A percentile compares a stretch with the other conserved stretches of the same genome.
These are phyloP conservation scores for Cryptococcus hybrid DNA, from an alignment of 1,284 basidiomycete genomes.

Conservation along the genomic window DNA sequence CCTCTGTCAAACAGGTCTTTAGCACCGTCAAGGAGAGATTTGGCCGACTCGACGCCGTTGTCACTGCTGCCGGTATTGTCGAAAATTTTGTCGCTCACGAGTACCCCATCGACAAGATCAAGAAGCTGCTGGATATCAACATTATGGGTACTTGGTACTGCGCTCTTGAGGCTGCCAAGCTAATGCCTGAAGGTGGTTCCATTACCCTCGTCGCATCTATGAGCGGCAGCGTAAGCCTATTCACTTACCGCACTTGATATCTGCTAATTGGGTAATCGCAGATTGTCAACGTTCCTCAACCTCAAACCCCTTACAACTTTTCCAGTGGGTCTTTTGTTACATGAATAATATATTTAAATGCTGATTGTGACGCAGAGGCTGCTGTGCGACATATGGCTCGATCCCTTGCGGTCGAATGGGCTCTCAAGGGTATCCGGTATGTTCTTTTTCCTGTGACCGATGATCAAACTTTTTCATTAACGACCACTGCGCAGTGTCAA, in stretches of 20 bases:
- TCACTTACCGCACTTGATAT: background rate
- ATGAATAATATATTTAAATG: conserved; percentile 9
- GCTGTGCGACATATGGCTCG: conserved; percentile 55
- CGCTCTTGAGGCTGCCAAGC: conserved; percentile 81
- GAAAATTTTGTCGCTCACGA: conserved; percentile 90
- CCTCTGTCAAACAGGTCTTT: conserved; percentile 71
- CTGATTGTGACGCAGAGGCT: conserved; percentile 25
- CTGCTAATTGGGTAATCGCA: conserved; percentile 36
- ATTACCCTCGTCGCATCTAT: conserved; percentile 89
- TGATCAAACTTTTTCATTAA: background rate
- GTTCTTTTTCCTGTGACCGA: background rate
- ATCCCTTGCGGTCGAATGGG: conserved; percentile 58
- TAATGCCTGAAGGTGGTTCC: conserved; percentile 64
- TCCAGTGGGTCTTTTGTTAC: conserved; percentile 54
- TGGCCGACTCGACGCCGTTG: conserved; percentile 80
- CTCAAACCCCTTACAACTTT: conserved; percentile 95
- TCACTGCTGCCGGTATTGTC: conserved; percentile 87
- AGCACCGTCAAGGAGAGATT: conserved; percentile 65
- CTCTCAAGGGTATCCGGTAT: conserved; percentile 52
- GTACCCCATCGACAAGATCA: conserved; percentile 81
- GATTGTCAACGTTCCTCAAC: conserved; percentile 85
- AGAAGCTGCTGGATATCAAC: conserved; percentile 85
- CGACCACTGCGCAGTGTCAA: conserved; percentile 43
- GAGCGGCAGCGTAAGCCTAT: conserved; percentile 71
- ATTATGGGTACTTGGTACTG: conserved; percentile 91